Conservation (phyloP, 208 protist genomes). For the Porcisia hertigi region DNA sequence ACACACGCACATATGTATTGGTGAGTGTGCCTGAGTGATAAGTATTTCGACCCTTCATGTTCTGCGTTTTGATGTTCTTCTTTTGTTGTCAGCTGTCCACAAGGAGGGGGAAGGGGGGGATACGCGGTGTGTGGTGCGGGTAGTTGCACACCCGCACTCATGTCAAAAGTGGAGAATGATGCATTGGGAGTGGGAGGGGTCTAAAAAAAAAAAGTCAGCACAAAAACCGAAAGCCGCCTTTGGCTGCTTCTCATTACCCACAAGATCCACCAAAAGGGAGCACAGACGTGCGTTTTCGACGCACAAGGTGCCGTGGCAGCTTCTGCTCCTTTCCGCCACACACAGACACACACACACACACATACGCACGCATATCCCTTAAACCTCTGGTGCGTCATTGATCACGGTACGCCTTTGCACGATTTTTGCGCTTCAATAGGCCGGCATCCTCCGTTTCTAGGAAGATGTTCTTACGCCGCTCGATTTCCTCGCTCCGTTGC, state of each 20-base stretch:
- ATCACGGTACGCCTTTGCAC: slow-evolving; percentile 72
- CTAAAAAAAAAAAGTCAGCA: background rate
- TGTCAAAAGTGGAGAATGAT: too few species aligned
- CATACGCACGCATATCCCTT: background rate
- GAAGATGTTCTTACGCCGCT: slow-evolving; percentile 65
- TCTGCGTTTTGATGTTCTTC: too few species aligned
- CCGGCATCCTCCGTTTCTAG: slow-evolving; percentile 75
- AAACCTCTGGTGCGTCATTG: slow-evolving; percentile 8
- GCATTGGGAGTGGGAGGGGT: too few species aligned
- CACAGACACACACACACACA: too few species aligned
- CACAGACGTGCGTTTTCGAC: background rate
- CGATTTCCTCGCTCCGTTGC: slow-evolving; percentile 73
- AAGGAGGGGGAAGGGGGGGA: too few species aligned
- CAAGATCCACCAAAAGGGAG: background rate
- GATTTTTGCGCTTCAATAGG: slow-evolving; percentile 75
- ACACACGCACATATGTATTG: too few species aligned
- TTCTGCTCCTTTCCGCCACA: background rate
- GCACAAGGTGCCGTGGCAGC: background rate
- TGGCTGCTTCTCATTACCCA: background rate
- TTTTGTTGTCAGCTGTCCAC: too few species aligned
- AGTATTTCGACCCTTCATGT: too few species aligned
- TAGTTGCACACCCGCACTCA: too few species aligned
- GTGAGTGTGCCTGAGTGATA: too few species aligned
- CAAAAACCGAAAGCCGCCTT: background rate
- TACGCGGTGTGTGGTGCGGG: too few species aligned